Percentiles rank a stretch among this genome's conserved stretches.
These are phyloP conservation scores for Psilocybe mexicana DNA, from an alignment of 1,284 basidiomycete genomes.

Conservation along the genomic window DNA sequence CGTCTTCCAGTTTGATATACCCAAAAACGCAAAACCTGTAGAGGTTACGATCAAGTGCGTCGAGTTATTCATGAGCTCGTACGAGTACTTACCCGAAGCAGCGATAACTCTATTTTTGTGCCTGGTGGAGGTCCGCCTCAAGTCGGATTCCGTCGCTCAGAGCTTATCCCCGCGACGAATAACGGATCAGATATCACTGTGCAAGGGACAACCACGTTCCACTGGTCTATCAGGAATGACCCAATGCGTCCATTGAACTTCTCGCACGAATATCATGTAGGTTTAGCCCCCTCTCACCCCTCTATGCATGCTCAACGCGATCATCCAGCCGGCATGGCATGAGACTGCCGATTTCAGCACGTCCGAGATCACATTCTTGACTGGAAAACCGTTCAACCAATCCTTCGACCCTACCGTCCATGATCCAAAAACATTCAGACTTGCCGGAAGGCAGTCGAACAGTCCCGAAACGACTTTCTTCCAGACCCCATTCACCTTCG, in stretches of 20 bases:
- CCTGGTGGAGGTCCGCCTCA: conserved; percentile 17
- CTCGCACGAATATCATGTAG: conserved; percentile 18
- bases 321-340: conserved; percentile 15
- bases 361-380: conserved; percentile 15
- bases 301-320: neutral
- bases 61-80: neutral
- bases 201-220: conserved; percentile 15
- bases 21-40: conserved; percentile 16
- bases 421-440: conserved; percentile 15
- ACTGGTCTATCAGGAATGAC: conserved; percentile 17
- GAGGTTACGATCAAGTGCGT: conserved; percentile 16
- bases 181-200: conserved; percentile 17
- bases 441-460: conserved; percentile 15
- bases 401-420: conserved; percentile 15
- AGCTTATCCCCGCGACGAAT: conserved; percentile 17
- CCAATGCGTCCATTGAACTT: conserved; percentile 10
- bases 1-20: conserved; percentile 12
- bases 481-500: conserved; percentile 14
- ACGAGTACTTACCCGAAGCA: neutral
- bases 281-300: neutral
- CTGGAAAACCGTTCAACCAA: conserved; percentile 14
- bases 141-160: conserved; percentile 16
- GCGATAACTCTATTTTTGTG: conserved; percentile 18
- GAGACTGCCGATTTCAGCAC: conserved; percentile 19
- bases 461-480: conserved; percentile 17